Percentiles rank a stretch among this genome's conserved stretches.
These are phyloP conservation scores for Croton laevigatus DNA, from an alignment of 441 rosid genomes.

Conservation along the genomic window DNA sequence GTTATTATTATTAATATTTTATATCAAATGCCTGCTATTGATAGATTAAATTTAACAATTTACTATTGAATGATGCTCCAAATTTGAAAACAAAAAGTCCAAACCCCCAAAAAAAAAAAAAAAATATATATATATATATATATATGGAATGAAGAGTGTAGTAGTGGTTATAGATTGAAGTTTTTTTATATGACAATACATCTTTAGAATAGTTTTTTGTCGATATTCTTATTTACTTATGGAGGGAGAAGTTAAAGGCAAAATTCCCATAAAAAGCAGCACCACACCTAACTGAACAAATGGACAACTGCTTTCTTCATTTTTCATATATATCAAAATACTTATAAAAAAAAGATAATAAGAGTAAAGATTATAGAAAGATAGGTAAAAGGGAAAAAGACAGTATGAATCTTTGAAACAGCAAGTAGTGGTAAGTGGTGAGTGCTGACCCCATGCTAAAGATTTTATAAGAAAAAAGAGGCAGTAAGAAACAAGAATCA, in stretches of 20 bases:
- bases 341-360: background rate
- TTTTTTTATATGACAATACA: background rate
- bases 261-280: constrained; percentile 10
- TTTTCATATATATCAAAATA: too few relatives aligned
- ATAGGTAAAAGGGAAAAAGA: constrained; percentile 19
- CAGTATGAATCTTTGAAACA: constrained; percentile 37
- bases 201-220: background rate
- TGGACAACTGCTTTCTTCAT: background rate
- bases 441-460: constrained; percentile 30
- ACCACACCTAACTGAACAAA: constrained; percentile 17
- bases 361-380: background rate
- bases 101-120: too few relatives aligned
- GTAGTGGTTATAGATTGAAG: background rate
- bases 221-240: background rate
- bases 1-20: too few relatives aligned
- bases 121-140: too few relatives aligned
- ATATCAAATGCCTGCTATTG: too few relatives aligned
- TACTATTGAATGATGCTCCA: too few relatives aligned
- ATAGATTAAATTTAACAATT: too few relatives aligned
- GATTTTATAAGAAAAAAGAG: constrained; percentile 24
- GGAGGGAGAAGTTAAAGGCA: background rate
- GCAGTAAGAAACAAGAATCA: background rate
- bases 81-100: background rate
- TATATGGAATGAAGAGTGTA: too few relatives aligned
- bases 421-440: background rate